Evolutionary conservation across 495 filamentous ascomycete genomes (phyloP), one percentile per base, ranked within the genome.

Genomic region (Aspergillus campestris): DNA sequence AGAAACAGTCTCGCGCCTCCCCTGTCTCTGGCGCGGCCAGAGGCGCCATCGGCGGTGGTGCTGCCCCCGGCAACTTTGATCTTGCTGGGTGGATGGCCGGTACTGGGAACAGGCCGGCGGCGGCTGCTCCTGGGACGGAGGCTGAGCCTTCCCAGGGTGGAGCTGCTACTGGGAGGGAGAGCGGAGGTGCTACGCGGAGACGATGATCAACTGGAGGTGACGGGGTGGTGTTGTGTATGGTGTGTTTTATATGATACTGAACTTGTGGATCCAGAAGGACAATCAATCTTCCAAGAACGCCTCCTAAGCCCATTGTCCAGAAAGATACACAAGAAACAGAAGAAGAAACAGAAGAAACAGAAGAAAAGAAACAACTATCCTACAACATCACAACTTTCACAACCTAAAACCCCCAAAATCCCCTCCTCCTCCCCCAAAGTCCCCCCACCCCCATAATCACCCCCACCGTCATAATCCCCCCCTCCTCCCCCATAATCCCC

Each of bases 51-150:
- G 47, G 55, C 14, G 70, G 63, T 31, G 66, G 66, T 46, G 70
- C 63, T 1, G 50, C 56, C 0, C 52, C 54, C 3, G 77, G 71
- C 43, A 82, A 83, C 53, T 95, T 95, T 56, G 89, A 95, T 61
- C 73, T 94, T 60, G 89, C 89, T 2, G 80, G 82, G 2, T 94
- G 83, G 78, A 78, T 95, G 72, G 87, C 89, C 0, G 67, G 68
- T 12, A 67, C 61, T 37, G 51, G 53, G 13, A 51, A 57, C 42
- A 58, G 51, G 28, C 61, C 51, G 8, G 56, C 52, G 44, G 53
- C 55, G 45, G 49, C 49, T 39, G 53, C 42, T 52, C 46, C 45
- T 34, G 59, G 52, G 7, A 55, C 34, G 42, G 51, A 56, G 45
- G 50, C 31, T 44, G 36, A 36, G 7, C 4, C 18, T 24, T 18